phyloP scores from a whole-genome alignment of 2,329 filamentous ascomycete species.

The Graphilbum sp. region DNA sequence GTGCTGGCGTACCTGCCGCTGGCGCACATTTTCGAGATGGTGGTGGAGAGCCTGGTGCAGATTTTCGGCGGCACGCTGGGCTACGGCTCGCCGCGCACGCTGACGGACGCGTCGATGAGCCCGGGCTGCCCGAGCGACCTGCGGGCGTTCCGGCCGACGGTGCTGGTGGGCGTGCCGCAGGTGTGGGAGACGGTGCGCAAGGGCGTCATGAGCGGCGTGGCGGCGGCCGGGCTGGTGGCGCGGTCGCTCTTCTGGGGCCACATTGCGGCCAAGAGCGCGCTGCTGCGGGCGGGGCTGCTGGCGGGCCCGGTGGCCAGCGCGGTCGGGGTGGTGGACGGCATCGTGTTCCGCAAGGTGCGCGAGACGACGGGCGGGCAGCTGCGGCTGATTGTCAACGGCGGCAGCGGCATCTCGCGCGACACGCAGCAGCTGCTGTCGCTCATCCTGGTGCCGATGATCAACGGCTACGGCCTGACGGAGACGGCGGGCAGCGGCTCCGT shows the following conservation, averaged over 20 bases:
- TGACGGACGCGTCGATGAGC: constrained; percentile 63
- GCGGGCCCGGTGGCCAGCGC: constrained; percentile 36
- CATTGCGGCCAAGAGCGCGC: constrained; percentile 40
- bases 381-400: constrained; percentile 85
- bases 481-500: constrained; percentile 73
- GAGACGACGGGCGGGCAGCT: constrained; percentile 77
- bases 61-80: constrained; percentile 86
- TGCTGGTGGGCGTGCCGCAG: constrained; percentile 87
- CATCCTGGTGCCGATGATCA: constrained; percentile 86
- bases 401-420: constrained; percentile 73
- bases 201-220: constrained; percentile 70
- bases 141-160: constrained; percentile 73
- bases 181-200: constrained; percentile 98
- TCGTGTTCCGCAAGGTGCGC: constrained; percentile 87
- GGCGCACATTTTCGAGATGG: constrained; percentile 91
- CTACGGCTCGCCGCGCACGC: constrained; percentile 78
- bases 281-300: constrained; percentile 36
- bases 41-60: constrained; percentile 80
- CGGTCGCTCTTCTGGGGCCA: constrained; percentile 64
- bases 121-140: constrained; percentile 89
- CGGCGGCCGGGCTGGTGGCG: constrained; percentile 50
- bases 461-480: constrained; percentile 88
- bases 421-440: constrained; percentile 86
- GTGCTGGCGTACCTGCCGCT: constrained; percentile 85
- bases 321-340: constrained; percentile 45